Percentiles rank a stretch among this genome's conserved stretches.
phyloP scores from a whole-genome alignment of 345 rosid genomes.

The Populus deltoides region DNA sequence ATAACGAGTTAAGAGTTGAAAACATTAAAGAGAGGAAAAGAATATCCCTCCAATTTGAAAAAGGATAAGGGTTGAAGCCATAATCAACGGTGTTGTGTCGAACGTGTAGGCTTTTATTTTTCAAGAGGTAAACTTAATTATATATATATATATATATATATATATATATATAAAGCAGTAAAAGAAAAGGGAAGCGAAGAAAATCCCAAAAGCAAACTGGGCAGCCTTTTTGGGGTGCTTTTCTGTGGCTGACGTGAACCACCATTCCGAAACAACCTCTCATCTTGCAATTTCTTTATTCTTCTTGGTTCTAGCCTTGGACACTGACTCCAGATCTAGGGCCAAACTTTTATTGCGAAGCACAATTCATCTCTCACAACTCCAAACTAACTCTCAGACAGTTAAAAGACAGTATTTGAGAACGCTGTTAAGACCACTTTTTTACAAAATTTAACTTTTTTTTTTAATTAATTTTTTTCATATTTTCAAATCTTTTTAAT shows the following conservation, averaged over 20 bases:
- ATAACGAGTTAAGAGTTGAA: background rate
- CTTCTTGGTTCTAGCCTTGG: background rate
- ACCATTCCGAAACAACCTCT: background rate
- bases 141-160: background rate
- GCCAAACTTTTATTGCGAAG: background rate
- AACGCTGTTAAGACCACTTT: too few species aligned
- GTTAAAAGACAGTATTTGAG: too few species aligned
- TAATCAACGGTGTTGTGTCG: background rate
- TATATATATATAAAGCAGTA: background rate
- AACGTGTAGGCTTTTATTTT: background rate
- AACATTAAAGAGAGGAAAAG: background rate
- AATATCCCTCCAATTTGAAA: background rate
- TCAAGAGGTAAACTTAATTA: background rate
- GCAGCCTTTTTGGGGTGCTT: background rate
- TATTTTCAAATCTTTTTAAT: too few species aligned
- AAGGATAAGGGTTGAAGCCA: background rate
- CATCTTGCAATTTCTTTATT: background rate
- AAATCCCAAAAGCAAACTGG: background rate
- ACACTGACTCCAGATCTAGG: background rate
- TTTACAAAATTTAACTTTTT: too few species aligned
- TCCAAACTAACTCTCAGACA: too few species aligned
- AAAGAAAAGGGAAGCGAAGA: background rate
- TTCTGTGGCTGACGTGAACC: too few species aligned
- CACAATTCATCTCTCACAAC: background rate
- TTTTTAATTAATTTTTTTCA: too few species aligned